phyloP scores from a whole-genome alignment of 139 green algal species.

The Marvania coccoides region DNA sequence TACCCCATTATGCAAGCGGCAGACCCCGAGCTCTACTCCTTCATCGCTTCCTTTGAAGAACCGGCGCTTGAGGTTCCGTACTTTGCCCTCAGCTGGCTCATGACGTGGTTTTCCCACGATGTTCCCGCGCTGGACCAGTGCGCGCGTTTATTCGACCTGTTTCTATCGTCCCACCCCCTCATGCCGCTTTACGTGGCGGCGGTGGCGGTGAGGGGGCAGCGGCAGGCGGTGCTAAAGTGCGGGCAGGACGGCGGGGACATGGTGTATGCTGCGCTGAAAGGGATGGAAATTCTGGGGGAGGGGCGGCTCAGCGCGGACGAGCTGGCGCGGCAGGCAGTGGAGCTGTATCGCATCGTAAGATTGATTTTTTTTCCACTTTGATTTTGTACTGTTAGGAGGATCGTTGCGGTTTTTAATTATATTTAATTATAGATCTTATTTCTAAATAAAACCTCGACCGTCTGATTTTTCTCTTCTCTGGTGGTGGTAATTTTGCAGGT shows the following conservation, averaged over 20 bases:
- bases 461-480: too few species aligned
- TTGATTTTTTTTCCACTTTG: too few species aligned
- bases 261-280: conserved; percentile 52
- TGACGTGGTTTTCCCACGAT: conserved; percentile 89
- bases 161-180: conserved; percentile 75
- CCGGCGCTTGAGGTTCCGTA: conserved; percentile 45
- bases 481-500: too few species aligned
- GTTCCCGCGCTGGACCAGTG: conserved; percentile 38
- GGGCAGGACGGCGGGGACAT: conserved; percentile 38
- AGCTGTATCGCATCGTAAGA: conserved; percentile 29
- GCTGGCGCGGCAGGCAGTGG: conserved; percentile 34
- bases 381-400: too few species aligned
- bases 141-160: conserved; percentile 81
- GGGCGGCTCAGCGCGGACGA: conserved; percentile 27
- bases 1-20: conserved; percentile 44
- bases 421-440: too few species aligned
- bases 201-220: conserved; percentile 42
- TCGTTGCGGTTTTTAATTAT: too few species aligned
- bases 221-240: conserved; percentile 39
- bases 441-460: too few species aligned
- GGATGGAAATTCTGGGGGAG: conserved; percentile 37
- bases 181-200: conserved; percentile 86
- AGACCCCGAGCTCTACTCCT: conserved; percentile 20
- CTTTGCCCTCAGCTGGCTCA: conserved; percentile 62
- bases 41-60: conserved; percentile 20